A percentile compares a stretch with the other conserved stretches of the same genome.
phyloP scores from a whole-genome alignment of 2,329 filamentous ascomycete species.

The Metarhizium brunneum region DNA sequence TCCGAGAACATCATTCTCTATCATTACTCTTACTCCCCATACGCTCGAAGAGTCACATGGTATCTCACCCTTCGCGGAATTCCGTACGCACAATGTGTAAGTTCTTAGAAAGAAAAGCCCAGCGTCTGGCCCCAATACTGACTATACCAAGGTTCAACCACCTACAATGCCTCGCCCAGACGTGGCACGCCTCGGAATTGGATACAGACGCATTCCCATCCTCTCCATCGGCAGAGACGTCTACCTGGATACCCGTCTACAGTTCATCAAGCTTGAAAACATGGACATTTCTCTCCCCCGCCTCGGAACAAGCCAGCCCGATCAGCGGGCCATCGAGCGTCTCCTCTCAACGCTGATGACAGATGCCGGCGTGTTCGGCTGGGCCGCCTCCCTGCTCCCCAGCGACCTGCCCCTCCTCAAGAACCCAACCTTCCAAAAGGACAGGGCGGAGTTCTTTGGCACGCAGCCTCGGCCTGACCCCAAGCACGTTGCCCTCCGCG shows the following conservation, averaged over 20 bases:
- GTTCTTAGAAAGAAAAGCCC: background rate
- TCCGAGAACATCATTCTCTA: constrained; percentile 44
- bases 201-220: constrained; percentile 61
- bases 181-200: constrained; percentile 48
- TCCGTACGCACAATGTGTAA: constrained; percentile 57
- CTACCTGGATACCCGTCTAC: constrained; percentile 62
- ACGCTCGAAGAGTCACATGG: constrained; percentile 54
- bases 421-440: constrained; percentile 50
- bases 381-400: constrained; percentile 47
- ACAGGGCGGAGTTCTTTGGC: constrained; percentile 36
- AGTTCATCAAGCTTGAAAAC: constrained; percentile 53
- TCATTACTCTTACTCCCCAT: constrained; percentile 58
- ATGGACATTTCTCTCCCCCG: constrained; percentile 36
- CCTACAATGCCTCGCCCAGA: constrained; percentile 57
- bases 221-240: constrained; percentile 57
- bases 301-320: constrained; percentile 25
- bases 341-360: constrained; percentile 48
- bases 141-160: constrained; percentile 50
- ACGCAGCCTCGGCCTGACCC: constrained; percentile 14
- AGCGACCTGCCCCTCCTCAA: constrained; percentile 40
- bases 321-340: constrained; percentile 37
- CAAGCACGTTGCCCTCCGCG: constrained; percentile 45
- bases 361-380: constrained; percentile 47
- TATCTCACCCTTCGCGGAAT: constrained; percentile 59
- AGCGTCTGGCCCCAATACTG: background rate